Base-by-base conservation (phyloP, 352 stramenopile species). In the Phytophthora agathidicida region DNA sequence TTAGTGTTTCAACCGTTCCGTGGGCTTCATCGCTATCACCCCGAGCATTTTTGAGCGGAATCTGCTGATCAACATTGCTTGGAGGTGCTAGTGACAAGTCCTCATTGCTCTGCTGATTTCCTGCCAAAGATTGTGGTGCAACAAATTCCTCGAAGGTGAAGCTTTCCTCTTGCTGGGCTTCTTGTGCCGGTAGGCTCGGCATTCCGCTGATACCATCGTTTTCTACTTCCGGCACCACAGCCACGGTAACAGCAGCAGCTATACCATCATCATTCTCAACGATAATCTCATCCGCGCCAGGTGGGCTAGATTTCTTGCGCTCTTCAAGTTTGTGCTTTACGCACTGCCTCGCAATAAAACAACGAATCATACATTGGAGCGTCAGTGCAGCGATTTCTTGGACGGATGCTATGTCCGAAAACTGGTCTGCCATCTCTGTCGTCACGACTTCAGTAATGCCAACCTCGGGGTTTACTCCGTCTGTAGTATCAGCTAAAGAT, bases 341-440 rank as follows among this genome's bases (percentile, higher is more conserved):
- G 3, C 53, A 64, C 9, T 17, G 44, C 20, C 69, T 48, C 1
- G 74, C 60, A 16, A 77, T n/a, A 20, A 71, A 72, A 24, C 72
- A 79, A 2, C 75, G 75, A 9, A 60, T 33, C 11, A 69, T 47
- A 17, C 75, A 85, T 52, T 85, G 72, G 6, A 85, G 60, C 7
- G 53, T 41, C 17, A 83, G 11, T 24, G 60, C 75, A 41, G 74
- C 62, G 30, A 53, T 54, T 35, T 35, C 3, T 30, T 31, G 5
- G 22, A 47, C 3, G 27, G 7, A 22, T 43, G 13, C 19, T 23
- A n/a, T 3, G 5, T 50, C 26, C 7, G 7, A 7, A 9, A 38
- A 5, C 7, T n/a, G 11, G 11, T 31, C 27, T 30, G 43, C 22
- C 22, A 27, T 27, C 10, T 11, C 23, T 19, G 9, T 11, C 26